A percentile compares a stretch with the other conserved stretches of the same genome.
These are phyloP conservation scores for Tilletia walkeri DNA, from an alignment of 1,284 basidiomycete genomes.

Conservation along the genomic window DNA sequence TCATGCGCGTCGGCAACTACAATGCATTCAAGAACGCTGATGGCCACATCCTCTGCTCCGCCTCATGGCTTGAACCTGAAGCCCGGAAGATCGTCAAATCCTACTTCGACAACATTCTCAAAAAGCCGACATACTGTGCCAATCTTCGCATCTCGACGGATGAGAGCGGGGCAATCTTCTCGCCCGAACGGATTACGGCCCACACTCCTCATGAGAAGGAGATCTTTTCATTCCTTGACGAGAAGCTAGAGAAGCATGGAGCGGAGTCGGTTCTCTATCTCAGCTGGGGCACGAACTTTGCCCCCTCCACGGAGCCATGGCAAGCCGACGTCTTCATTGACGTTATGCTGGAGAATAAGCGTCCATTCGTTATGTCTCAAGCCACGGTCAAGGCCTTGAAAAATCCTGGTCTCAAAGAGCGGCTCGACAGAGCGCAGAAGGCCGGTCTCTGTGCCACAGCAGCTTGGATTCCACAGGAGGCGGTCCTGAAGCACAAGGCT, in stretches of 20 bases:
- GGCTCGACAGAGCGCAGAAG: neutral
- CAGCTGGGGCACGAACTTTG: neutral
- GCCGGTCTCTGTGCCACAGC: neutral
- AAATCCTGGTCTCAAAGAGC: neutral
- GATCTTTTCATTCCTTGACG: neutral
- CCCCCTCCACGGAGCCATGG: neutral
- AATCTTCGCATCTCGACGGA: neutral
- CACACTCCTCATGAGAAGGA: no score
- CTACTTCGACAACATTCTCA: neutral
- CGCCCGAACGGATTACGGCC: no score
- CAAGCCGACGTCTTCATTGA: conserved; percentile 8
- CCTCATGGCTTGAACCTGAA: conserved; percentile 3
- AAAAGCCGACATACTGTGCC: neutral
- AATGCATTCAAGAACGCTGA: neutral
- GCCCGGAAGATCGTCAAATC: neutral
- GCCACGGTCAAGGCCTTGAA: neutral
- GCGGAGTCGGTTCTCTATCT: neutral
- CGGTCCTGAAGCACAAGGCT: neutral
- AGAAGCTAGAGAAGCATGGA: neutral
- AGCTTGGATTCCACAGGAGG: neutral
- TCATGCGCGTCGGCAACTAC: neutral
- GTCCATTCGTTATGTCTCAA: neutral
- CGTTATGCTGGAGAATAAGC: neutral
- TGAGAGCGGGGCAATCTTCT: no score
- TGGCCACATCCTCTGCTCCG: neutral